phyloP scores from a whole-genome alignment of 306 rosid genomes.

The Hippophae tibetana region DNA sequence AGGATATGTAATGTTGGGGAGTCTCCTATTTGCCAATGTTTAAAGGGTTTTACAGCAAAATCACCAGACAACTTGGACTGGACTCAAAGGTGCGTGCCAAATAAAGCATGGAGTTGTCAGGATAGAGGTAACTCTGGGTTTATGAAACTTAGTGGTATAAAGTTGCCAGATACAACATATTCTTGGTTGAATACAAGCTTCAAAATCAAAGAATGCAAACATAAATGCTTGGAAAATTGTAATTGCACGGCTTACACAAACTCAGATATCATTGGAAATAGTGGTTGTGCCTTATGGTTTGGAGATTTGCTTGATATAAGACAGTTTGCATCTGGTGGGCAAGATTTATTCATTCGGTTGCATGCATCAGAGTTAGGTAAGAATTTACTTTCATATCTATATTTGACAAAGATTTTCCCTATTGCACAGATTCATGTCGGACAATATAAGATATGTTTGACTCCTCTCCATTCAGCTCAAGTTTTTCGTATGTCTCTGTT shows the following conservation, averaged over 20 bases:
- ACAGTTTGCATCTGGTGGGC: constrained; percentile 14
- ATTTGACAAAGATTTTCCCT: neutral
- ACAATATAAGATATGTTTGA: no score
- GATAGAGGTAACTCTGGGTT: neutral
- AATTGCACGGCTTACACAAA: constrained; percentile 13
- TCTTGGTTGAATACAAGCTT: neutral
- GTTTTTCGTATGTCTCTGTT: neutral
- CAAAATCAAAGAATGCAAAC: neutral
- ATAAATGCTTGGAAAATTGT: constrained; percentile 1
- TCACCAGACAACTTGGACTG: neutral
- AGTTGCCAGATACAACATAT: constrained; percentile 5
- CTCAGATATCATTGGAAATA: constrained; percentile 31
- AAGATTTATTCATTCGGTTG: constrained; percentile 31
- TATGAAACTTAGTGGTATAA: neutral
- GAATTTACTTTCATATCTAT: neutral
- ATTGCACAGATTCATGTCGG: no score
- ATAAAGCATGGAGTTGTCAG: neutral
- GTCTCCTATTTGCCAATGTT: constrained; percentile 7
- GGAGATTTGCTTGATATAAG: constrained; percentile 31
- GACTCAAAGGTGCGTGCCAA: constrained; percentile 8
- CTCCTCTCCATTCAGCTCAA: no score
- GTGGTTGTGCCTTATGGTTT: constrained; percentile 51
- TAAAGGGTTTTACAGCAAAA: constrained; percentile 5
- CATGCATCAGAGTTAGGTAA: constrained; percentile 23
- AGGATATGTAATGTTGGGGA: neutral